Evolutionary conservation across 2,329 filamentous ascomycete genomes (phyloP), one percentile per base, ranked within the genome.

Genomic region (Diatrype stigma): DNA sequence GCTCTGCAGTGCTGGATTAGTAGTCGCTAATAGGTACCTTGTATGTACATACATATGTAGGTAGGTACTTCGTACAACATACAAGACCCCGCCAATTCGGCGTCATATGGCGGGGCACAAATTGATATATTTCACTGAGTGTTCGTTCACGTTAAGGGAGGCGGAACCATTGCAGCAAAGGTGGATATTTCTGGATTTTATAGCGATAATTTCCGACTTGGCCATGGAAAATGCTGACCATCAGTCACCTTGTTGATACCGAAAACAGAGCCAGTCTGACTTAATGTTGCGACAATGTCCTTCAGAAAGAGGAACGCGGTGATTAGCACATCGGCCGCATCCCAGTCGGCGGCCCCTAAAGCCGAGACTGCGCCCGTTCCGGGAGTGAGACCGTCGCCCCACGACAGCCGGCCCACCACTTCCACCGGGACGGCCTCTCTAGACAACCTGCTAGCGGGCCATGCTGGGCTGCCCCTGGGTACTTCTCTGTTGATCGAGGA

Each of bases 401-500:
- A 96, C 30, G 92, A 96, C 66, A 93, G 93, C 50, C 85, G 91
- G 45, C 79, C 85, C 35, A 96, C 90, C 7, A 97, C 89, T 2
- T 99, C 94, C 0, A 97, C 94, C 0, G 94, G 94, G 21, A 93
- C 90, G 1, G 79, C 84, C 3, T 96, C 91, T 17, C 75, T 99
- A 38, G 94, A 99, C 64, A 82, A 83, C 52, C 77, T 96, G 17
- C 76, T 99, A 1, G 90, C 90, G 38, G 91, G 93, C 0, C 93
- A 97, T 72, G 82, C 86, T 4, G 94, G 94, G 0, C 75, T 97
- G 4, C 84, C 89, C 0, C 76, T 97, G 6, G 94, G 94, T 0
- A 90, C 83, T 17, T 89, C 85, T 0, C 65, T 97, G 1, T 72
- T 99, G 5, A 74, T 96, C 30, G 89, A 93, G 65, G 94, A 99